Evolutionary conservation across 495 filamentous ascomycete genomes (phyloP), one percentile per base, ranked within the genome.

Genomic region (Parmelia sp.): DNA sequence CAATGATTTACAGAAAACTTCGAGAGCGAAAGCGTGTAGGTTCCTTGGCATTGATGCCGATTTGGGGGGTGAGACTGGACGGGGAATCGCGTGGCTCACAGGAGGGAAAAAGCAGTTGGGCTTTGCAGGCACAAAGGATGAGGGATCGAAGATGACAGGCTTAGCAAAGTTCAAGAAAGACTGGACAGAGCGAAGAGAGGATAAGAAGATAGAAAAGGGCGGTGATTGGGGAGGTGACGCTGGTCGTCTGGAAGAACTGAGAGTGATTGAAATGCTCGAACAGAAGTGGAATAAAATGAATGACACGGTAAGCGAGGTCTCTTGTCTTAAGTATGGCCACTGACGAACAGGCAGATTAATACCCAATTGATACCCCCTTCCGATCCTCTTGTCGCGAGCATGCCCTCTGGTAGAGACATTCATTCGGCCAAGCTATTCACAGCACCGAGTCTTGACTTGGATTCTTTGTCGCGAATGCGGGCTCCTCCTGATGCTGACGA

Each of bases 21-120:
- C 89, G 35, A 80, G 88, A 36, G 94, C 87, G 10, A 89, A 91
- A 65, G 90, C 90, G 0, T 95, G 91, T 71, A 83, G 93, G 36
- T 96, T 97, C 73, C 88, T 97, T 57, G 92, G 84, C 4, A 87
- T 97, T 36, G 91, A 97, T 74, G 88, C 92, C 3, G 94, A 97
- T 68, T 68, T 91, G 17, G 83, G 83, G 9, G 90, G 88, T 4
- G 85, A 91, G 74, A 88, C 86, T 7, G 94, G 92, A 0, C 86
- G 85, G 64, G 94, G 79, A 0, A 89, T 97, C 67, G 90, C 86
- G 0, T 97, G 93, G 93, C 71, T 96, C 57, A 75, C 80, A 21
- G 91, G 85, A 49, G 90, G 86, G 2, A 83, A 85, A 70, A 81
- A 82, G 42, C 84, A 90, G 64, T 73, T 96, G 29, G 91, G 89